phyloP scores from a whole-genome alignment of 305 asterid genomes.

The Fraxinus paxiana region DNA sequence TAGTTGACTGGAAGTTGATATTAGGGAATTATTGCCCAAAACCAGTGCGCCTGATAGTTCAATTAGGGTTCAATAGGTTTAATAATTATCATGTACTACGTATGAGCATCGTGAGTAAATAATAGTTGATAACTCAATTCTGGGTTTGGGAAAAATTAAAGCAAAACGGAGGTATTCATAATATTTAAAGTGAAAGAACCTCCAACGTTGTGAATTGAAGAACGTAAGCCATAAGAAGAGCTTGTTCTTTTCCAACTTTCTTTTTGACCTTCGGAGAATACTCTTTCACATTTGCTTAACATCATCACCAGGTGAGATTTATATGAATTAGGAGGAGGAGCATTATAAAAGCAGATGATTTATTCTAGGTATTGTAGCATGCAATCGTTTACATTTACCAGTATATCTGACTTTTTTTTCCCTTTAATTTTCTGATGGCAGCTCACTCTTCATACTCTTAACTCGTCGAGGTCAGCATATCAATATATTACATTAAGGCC shows the following conservation, averaged over 20 bases:
- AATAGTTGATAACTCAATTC: not conserved
- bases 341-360: not conserved
- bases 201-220: not conserved
- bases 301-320: not conserved
- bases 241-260: not conserved
- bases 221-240: not conserved
- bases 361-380: not conserved
- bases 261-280: not conserved
- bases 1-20: not conserved
- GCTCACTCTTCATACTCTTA: conserved; percentile 71
- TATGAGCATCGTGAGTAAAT: not conserved
- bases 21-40: not conserved
- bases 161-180: not conserved
- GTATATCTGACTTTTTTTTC: not conserved
- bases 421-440: conserved; percentile 31
- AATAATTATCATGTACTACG: not conserved
- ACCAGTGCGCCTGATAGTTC: not conserved
- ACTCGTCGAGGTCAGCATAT: conserved; percentile 88
- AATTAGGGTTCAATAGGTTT: not conserved
- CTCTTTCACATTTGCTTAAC: not conserved
- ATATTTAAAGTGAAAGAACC: not conserved
- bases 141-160: not conserved
- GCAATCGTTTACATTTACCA: not conserved
- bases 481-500: conserved; percentile 73
- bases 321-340: not conserved